Conservation (phyloP, 1,284 basidiomycete species). For the Ganoderma resinaceum region DNA sequence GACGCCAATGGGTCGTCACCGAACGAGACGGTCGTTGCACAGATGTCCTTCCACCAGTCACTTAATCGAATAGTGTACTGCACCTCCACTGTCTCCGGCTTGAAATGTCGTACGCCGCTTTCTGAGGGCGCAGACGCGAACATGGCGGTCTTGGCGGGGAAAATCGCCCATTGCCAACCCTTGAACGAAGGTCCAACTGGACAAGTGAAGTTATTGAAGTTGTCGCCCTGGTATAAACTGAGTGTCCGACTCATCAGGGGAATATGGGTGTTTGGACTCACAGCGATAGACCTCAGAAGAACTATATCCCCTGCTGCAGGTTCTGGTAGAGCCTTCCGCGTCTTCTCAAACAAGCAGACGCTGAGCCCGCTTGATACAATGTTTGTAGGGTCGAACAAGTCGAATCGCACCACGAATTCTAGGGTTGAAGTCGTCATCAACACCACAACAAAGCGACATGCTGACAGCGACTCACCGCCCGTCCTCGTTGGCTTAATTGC, state of each 20-base stretch:
- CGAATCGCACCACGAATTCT: slow-evolving; percentile 16
- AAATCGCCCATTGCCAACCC: slow-evolving; percentile 40
- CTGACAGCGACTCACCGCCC: slow-evolving; percentile 25
- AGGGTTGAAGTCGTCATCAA: background rate
- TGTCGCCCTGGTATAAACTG: slow-evolving; percentile 35
- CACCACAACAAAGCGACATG: too few relatives aligned
- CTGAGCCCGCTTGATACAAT: slow-evolving; percentile 40
- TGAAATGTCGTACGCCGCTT: slow-evolving; percentile 21
- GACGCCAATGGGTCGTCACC: background rate
- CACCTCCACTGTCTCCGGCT: slow-evolving; percentile 39
- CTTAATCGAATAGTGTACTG: slow-evolving; percentile 46
- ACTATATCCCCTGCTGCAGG: slow-evolving; percentile 53
- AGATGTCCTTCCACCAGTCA: slow-evolving; percentile 53
- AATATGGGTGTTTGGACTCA: slow-evolving; percentile 8
- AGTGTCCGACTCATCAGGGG: background rate
- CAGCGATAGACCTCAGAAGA: slow-evolving; percentile 42
- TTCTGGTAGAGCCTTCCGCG: slow-evolving; percentile 57
- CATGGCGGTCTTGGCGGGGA: slow-evolving; percentile 32
- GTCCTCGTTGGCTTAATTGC: slow-evolving; percentile 19
- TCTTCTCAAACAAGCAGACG: slow-evolving; percentile 60
- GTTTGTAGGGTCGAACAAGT: slow-evolving; percentile 54
- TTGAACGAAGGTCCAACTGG: slow-evolving; percentile 41
- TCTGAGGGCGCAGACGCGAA: slow-evolving; percentile 14
- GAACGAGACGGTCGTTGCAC: slow-evolving; percentile 14
- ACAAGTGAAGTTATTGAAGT: slow-evolving; percentile 39